Base-by-base conservation (phyloP, 495 filamentous ascomycete genomes). In the Baudoinia panamericana region DNA sequence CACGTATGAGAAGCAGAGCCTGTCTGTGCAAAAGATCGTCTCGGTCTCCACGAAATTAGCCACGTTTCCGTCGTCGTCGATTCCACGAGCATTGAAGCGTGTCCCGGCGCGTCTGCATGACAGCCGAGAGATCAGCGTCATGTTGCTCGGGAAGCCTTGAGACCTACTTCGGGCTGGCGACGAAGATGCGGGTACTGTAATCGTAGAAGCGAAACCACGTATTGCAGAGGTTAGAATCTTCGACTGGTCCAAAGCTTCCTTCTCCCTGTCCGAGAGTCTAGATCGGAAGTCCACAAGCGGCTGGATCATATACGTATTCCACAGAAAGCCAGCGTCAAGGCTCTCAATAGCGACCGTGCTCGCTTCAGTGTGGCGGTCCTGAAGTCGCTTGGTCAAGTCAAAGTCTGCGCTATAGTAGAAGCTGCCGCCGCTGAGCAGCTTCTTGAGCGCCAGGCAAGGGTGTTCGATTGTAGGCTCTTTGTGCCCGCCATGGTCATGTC, bases 331-430 rank as follows among this genome's bases (percentile, higher is more conserved):
- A 43, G 82, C 78, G 59, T 97, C 84, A 22, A 94, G 73, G 42
- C 60, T 63, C 32, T 63, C 60, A 23, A 63, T 53, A 2, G 58
- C 56, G 7, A 63, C 52, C 2, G 59, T 60, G n/a, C 47, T 50
- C 11, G 43, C 48, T 40, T 59, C 57, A 2, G 52, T 36, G 11
- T 57, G 38, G 80, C 88, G 79, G 51, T 94, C 80, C 61, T 97
- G 90, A 48, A 95, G 65, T 46, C 90, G 73, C 59, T 88, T 88
- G 18, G 90, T 96, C 16, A 97, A 70, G 58, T 96, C 87, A 56
- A 97, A 97, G 62, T 96, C 83, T 21, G 84, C 78, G 53, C 88
- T 95, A 59, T 94, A 97, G 58, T 96, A 96, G 56, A 97, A 97
- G 10, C 80, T 93, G n/a, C 92, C 86, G 61, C 90, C 82, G 46